Base-by-base conservation (phyloP, 1,284 basidiomycete species). In the Cutaneotrichosporon mucoides region DNA sequence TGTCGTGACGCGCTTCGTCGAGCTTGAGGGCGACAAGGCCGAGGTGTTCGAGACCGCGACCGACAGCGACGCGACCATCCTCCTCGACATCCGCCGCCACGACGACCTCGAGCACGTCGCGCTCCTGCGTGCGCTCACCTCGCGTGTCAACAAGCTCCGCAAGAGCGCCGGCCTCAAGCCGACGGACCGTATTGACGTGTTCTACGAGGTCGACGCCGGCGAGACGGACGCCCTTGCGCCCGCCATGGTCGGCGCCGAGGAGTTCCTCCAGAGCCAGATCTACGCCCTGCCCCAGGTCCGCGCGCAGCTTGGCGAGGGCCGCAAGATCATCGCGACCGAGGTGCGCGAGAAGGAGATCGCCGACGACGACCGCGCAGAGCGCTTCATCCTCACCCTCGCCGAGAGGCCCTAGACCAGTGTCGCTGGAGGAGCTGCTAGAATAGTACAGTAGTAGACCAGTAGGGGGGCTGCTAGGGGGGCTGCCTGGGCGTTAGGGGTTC, bases 111-210 rank as follows among this genome's bases (percentile, higher is more conserved):
- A 88, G 77, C 83, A 86, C 59, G 90, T 97, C 79, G 93, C 92
- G 79, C 83, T 94, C 42, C 88, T 92, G 48, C 85, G 96, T 53
- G 92, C 96, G 76, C 79, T 98, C 64, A 89, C 90, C 67, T 96
- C 96, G 72, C 88, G 95, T 55, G 88, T 99, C 52, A 96, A 99
- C 82, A 92, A 93, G 74, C 81, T 98, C 66, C 84, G 96, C 66
- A 99, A 99, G 81, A 92, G 93, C 77, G 93, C 92, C 1, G 92
- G 93, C 2, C 81, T 99, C 66, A 91, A 93, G 76, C 88, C 93
- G 33, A 94, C 92, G 11, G 96, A 99, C 76, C 92, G 96, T 72
- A 87, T 98, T 46, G 85, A 92, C 59, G 85, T 97, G 45, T 95
- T 88, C 80, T 95, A 95, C 81, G 80, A 79, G 61, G 91, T 96